Percentiles rank a stretch among this genome's conserved stretches.
These are phyloP conservation scores for Tylopilus orsonianus DNA, from an alignment of 1,284 basidiomycete genomes.

Conservation along the genomic window DNA sequence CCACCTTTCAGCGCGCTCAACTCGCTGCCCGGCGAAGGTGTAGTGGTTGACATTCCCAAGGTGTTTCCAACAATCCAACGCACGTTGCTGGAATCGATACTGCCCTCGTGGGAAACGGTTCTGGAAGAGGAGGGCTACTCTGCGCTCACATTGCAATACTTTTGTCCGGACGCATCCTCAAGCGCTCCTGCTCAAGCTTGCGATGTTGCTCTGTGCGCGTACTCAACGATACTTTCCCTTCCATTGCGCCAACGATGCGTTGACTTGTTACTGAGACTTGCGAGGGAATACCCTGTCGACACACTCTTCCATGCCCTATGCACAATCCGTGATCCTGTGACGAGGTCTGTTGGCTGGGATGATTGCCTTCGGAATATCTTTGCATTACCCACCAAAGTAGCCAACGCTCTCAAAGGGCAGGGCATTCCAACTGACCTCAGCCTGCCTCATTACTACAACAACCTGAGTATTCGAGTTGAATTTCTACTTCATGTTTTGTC, in stretches of 20 bases:
- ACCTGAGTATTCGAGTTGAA: slow-evolving; percentile 57
- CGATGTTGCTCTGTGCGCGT: slow-evolving; percentile 57
- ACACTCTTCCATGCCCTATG: slow-evolving; percentile 57
- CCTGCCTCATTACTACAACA: slow-evolving; percentile 52
- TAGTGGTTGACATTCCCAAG: slow-evolving; percentile 35
- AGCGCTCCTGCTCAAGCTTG: slow-evolving; percentile 50
- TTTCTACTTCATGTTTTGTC: slow-evolving; percentile 39
- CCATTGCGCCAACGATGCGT: slow-evolving; percentile 49
- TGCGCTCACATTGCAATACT: slow-evolving; percentile 59
- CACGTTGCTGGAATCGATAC: slow-evolving; percentile 59
- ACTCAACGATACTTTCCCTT: slow-evolving; percentile 57
- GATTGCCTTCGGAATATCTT: slow-evolving; percentile 62
- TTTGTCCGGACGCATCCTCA: slow-evolving; percentile 63
- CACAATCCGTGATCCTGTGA: slow-evolving; percentile 25
- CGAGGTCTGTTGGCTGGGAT: slow-evolving; percentile 57
- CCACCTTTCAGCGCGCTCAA: slow-evolving; percentile 45
- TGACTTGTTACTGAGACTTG: slow-evolving; percentile 53
- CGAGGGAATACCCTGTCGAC: slow-evolving; percentile 65
- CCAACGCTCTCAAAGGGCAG: slow-evolving; percentile 54
- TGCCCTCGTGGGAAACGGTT: slow-evolving; percentile 65
- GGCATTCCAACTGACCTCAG: slow-evolving; percentile 49
- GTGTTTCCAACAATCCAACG: slow-evolving; percentile 62
- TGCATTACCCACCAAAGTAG: slow-evolving; percentile 63
- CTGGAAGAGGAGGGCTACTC: slow-evolving; percentile 51
- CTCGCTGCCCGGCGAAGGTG: slow-evolving; percentile 16